Percentiles rank a stretch among this genome's conserved stretches.
Conservation (phyloP, 202 grass and related monocot species). For the Dendrocalamus latiflorus region DNA sequence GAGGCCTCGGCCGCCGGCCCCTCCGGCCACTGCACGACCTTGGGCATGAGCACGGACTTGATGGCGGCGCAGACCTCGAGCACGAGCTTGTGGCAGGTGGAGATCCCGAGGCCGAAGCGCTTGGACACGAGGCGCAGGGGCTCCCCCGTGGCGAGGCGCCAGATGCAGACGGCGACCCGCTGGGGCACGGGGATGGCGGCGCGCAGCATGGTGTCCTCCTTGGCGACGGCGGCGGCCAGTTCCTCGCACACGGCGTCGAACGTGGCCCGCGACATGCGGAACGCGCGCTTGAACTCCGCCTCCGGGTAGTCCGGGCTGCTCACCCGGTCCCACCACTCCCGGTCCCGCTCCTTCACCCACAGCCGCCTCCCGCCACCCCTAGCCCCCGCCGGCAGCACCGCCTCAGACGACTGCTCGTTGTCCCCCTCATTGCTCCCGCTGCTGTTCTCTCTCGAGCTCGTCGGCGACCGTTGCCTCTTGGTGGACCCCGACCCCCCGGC, state of each 20-base stretch:
- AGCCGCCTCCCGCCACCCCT: constrained; percentile 44
- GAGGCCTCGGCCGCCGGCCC: not conserved
- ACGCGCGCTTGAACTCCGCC: constrained; percentile 60
- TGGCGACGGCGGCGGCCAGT: constrained; percentile 52
- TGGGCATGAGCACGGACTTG: constrained; percentile 54
- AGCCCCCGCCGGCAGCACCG: not conserved
- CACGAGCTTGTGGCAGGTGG: constrained; percentile 75
- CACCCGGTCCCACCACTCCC: constrained; percentile 71
- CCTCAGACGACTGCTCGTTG: not conserved
- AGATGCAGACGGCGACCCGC: constrained; percentile 78
- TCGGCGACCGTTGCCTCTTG: constrained; percentile 26
- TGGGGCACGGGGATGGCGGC: constrained; percentile 69
- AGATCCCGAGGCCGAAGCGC: constrained; percentile 71
- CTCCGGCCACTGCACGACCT: constrained; percentile 47
- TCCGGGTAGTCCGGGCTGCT: constrained; percentile 55
- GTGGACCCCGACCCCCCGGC: not conserved
- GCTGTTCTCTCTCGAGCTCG: constrained; percentile 35
- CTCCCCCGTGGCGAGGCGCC: constrained; percentile 73
- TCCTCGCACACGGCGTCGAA: constrained; percentile 64
- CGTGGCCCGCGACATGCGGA: constrained; percentile 65
- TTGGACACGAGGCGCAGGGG: constrained; percentile 51
- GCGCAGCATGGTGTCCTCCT: constrained; percentile 71
- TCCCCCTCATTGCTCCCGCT: constrained; percentile 21
- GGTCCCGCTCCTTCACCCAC: constrained; percentile 50
- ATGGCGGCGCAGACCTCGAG: constrained; percentile 69